Evolutionary conservation across 805 yeast species (phyloP).

Genomic region (Barnettozyma pratensis): DNA sequence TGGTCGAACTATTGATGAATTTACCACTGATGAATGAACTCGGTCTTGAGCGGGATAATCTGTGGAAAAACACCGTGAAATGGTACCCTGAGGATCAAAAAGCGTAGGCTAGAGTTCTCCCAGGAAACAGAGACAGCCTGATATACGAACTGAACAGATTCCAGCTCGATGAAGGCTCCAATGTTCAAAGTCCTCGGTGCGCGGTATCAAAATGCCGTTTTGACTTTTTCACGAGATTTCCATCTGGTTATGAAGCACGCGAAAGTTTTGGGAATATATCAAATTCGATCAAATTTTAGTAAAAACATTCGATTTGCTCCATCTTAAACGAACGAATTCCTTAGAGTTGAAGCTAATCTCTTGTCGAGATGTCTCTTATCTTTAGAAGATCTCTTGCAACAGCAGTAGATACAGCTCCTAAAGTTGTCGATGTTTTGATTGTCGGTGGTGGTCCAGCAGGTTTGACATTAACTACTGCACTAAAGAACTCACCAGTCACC

Average conservation of each 20-base stretch:
- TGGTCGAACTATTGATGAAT: not conserved
- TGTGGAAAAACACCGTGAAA: not conserved
- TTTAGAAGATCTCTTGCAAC: constrained; percentile 21
- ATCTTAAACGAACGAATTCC: too few relatives aligned
- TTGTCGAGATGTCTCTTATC: constrained; percentile 15
- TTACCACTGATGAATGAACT: not conserved
- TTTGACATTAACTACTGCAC: constrained; percentile 73
- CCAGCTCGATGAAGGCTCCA: too few relatives aligned
- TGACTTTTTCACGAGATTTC: not conserved
- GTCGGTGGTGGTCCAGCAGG: constrained; percentile 99
- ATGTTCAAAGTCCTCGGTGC: too few relatives aligned
- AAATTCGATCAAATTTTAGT: too few relatives aligned
- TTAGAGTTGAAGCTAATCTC: too few relatives aligned
- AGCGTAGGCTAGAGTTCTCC: not conserved
- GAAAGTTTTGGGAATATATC: not conserved
- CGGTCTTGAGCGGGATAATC: not conserved
- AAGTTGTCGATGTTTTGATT: constrained; percentile 64
- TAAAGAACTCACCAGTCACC: constrained; percentile 64
- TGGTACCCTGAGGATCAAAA: not conserved
- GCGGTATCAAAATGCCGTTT: too few relatives aligned
- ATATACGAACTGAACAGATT: too few relatives aligned
- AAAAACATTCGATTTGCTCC: too few relatives aligned
- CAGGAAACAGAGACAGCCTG: too few relatives aligned
- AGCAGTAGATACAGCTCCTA: constrained; percentile 9
- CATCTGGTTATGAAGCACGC: not conserved